Evolutionary conservation across 2,329 filamentous ascomycete genomes (phyloP), one percentile per base, ranked within the genome.

Genomic region (Paecilomyces niveus): DNA sequence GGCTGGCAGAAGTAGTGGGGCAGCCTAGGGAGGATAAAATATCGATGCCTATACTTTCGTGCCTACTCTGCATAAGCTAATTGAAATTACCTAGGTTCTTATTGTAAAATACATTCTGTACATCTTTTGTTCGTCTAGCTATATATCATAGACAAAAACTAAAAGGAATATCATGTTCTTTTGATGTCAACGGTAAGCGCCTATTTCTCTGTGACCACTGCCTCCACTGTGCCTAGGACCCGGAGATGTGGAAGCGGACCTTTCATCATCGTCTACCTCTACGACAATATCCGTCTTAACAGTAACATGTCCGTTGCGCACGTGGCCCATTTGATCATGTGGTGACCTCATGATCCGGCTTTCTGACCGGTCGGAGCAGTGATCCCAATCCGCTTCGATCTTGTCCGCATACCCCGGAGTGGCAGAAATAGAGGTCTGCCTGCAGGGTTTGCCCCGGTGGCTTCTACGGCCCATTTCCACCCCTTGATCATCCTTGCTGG

Each of bases 261-360:
- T 18, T 45, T 45, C 39, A 18, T 45, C 50, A n/a, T 61, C 35
- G 51, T 67, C 66, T 13, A 72, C 62, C 33, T 70, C 61, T 26
- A 72, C 65, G 9, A 67, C 62, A 55, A 72, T 69, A 63, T 72
- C 70, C 1, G 70, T 72, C 33, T 69, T 66, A 0, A 71, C 62
- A 2, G 68, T 69, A 1, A 72, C 70, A 22, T 51, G 39, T 6
- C 31, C 55, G 18, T 31, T 33, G 33, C 39, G 35, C n/a, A 58
- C 59, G 0, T 54, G 55, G 54, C 63, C 62, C 21, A 61, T 58
- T 6, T 62, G 52, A 7, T 59, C 58, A 5, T 62, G 52, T 54
- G 59, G 22, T 3, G 31, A 49, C n/a, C 49, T 15, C 18, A 33
- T 24, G 50, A n/a, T 58, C 15, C 60, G 39, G 18, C 60, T 59